Evolutionary conservation across 306 rosid genomes (phyloP).

Genomic region (Rubus parviflorus): DNA sequence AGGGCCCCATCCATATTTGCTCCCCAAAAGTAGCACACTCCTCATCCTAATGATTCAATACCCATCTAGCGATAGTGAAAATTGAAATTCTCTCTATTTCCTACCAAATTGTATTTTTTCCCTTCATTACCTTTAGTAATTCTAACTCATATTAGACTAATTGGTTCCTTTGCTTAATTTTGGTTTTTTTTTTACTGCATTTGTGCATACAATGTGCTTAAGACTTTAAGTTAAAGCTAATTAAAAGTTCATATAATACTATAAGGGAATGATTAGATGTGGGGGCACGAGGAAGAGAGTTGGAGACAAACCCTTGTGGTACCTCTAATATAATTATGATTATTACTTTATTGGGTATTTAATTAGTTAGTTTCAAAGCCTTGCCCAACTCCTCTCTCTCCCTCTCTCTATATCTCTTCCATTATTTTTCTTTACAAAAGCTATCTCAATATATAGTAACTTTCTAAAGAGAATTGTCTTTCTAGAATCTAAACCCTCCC

Average conservation of each 20-base stretch:
- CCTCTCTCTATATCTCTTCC: slow-evolving; percentile 6
- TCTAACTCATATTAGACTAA: not conserved
- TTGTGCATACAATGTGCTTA: not conserved
- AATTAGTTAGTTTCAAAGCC: not conserved
- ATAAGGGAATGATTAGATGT: not conserved
- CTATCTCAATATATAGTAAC: slow-evolving; percentile 8
- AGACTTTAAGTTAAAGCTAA: not conserved
- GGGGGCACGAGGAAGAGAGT: slow-evolving; percentile 14
- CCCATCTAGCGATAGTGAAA: slow-evolving; percentile 21
- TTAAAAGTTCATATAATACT: not conserved
- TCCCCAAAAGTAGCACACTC: slow-evolving; percentile 91
- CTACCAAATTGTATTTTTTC: not conserved
- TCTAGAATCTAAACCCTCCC: not conserved
- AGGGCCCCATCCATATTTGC: slow-evolving; percentile 73
- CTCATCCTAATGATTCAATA: slow-evolving; percentile 49
- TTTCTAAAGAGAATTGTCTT: slow-evolving; percentile 15
- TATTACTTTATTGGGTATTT: slow-evolving; percentile 12
- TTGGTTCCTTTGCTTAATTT: slow-evolving; percentile 1
- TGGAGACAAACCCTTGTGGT: slow-evolving; percentile 18
- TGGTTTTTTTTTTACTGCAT: not conserved
- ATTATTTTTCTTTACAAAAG: not conserved
- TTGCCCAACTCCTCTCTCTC: slow-evolving; percentile 24
- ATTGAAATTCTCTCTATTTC: not conserved
- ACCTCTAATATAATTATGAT: slow-evolving; percentile 18
- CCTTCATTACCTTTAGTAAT: slow-evolving; percentile 6